Evolutionary conservation across 306 rosid genomes (phyloP).

Genomic region (Castanopsis chinensis): DNA sequence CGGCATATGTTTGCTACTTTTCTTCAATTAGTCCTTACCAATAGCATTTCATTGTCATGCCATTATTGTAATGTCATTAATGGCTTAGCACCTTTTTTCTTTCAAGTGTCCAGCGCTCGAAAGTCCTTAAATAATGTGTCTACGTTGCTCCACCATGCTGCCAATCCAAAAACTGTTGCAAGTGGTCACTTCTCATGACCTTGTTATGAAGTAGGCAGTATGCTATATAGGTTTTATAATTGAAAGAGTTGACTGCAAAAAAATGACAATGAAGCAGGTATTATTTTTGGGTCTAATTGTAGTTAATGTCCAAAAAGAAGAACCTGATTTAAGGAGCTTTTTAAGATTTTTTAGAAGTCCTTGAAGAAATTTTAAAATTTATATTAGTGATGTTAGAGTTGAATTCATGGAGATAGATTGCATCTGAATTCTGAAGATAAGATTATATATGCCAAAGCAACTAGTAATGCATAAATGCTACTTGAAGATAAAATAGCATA

Average conservation of each 20-base stretch:
- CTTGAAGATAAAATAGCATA: too few relatives aligned
- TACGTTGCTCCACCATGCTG: neutral
- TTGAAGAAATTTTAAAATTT: neutral
- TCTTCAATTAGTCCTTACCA: neutral
- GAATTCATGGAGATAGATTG: neutral
- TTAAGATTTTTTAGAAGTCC: neutral
- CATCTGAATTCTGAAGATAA: neutral
- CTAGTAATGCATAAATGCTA: too few relatives aligned
- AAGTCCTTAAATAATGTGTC: neutral
- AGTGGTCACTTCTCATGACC: conserved; percentile 4
- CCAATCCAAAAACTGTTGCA: neutral
- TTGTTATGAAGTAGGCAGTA: neutral
- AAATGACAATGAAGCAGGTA: neutral
- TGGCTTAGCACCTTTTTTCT: neutral
- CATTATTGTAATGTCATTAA: neutral
- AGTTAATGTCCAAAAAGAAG: neutral
- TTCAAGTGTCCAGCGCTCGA: neutral
- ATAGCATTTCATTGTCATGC: neutral
- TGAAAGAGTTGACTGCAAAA: neutral
- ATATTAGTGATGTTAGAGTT: neutral
- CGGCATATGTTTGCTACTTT: neutral
- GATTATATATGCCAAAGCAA: neutral
- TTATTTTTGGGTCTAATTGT: neutral
- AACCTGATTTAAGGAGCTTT: neutral
- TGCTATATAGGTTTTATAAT: neutral